phyloP scores from a whole-genome alignment of 768 basidiomycete genomes.

The Coprinopsis strossmayeri region DNA sequence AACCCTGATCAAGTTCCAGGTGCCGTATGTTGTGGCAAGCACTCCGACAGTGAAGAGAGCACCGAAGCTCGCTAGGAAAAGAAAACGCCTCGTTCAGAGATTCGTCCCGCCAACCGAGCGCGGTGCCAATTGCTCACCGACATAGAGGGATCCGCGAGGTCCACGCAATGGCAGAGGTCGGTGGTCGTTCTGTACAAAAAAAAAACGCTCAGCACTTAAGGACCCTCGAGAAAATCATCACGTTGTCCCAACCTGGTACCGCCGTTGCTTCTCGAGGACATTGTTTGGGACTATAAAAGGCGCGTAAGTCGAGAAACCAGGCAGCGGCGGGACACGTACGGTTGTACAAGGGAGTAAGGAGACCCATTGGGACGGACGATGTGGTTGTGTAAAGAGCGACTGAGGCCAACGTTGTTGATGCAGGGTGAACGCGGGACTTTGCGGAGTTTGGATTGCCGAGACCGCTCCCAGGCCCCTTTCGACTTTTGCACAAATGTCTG shows the following conservation, averaged over 20 bases:
- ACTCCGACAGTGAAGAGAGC: constrained; percentile 49
- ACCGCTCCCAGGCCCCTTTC: constrained; percentile 23
- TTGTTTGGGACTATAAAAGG: constrained; percentile 49
- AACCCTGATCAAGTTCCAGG: constrained; percentile 41
- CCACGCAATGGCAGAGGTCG: constrained; percentile 53
- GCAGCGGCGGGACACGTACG: constrained; percentile 34
- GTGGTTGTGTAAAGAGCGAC: constrained; percentile 16
- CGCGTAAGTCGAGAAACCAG: constrained; percentile 5
- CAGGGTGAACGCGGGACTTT: constrained; percentile 26
- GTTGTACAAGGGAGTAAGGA: constrained; percentile 57
- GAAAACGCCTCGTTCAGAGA: too few species aligned
- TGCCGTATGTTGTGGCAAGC: constrained; percentile 43
- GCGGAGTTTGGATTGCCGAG: constrained; percentile 41
- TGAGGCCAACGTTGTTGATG: constrained; percentile 13
- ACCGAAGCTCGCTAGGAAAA: too few species aligned
- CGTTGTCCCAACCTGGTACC: constrained; percentile 49
- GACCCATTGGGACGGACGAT: constrained; percentile 29
- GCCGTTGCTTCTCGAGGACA: constrained; percentile 59
- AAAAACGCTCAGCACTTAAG: background rate
- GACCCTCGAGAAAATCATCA: constrained; percentile 7
- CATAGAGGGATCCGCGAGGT: constrained; percentile 57
- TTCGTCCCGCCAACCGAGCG: background rate
- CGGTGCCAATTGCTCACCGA: constrained; percentile 37
- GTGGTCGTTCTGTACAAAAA: constrained; percentile 31
- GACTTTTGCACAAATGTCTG: constrained; percentile 7